Evolutionary conservation across 2,329 filamentous ascomycete genomes (phyloP), one percentile per base, ranked within the genome.

Genomic region (Arthrobotrys sphaeroides): DNA sequence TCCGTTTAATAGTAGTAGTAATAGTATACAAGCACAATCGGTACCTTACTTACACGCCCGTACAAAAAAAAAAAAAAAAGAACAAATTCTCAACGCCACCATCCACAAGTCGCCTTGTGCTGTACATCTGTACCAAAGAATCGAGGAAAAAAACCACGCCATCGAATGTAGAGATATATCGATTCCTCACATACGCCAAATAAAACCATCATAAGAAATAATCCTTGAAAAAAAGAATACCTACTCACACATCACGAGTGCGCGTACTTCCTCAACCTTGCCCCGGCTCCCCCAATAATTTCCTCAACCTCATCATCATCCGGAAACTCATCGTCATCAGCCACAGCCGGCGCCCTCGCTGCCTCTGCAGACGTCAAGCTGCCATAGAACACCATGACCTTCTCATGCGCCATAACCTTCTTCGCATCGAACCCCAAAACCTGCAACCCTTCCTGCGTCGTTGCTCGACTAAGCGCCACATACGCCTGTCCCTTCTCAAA

Each of bases 401-500:
- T 89, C 0, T 92, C 90, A 81, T 99, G 95, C 1, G 96, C 95
- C 89, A 97, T 94, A 24, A 99, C 94, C 83, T 96, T 98, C 76
- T 85, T 87, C 78, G 92, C 91, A 80, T 97, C 91, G 80, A 99
- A 99, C 36, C 92, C 87, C 55, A 94, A 83, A 10, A 99, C 94
- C 81, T 97, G 93, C 18, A 99, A 84, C 0, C 95, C 95, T 16
- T 89, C 87, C 84, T 97, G 93, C 72, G 87, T 91, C 0, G 93
- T 96, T 12, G 95, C 95, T 83, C 95, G 91, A 85, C 92, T 96
- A 12, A 99, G 88, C 60, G 95, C 95, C 60, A 99, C 95, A 81
- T 99, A 99, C 4, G 95, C 95, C 82, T 99, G 95, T 0, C 95
- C 95, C 82, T 97, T 97, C 82, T 99, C 95, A 80, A 99, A 99